Conservation (phyloP, 2,329 filamentous ascomycete genomes). For the Aspergillus sp. region DNA sequence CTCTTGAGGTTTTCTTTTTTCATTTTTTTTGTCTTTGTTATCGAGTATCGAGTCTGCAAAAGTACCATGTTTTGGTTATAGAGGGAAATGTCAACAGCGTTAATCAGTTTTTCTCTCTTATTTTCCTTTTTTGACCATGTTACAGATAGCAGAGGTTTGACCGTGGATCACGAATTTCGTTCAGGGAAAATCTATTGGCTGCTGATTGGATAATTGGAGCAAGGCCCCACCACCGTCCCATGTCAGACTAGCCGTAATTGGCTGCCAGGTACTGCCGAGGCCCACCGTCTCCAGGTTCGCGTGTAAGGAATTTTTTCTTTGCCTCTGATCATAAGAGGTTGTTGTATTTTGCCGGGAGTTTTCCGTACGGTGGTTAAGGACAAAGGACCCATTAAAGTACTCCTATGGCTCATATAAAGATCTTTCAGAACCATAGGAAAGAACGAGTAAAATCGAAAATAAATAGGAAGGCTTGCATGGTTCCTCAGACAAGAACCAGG, state of each 20-base stretch:
- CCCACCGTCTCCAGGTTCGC: constrained; percentile 17
- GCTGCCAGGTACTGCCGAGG: constrained; percentile 12
- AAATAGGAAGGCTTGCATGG: not conserved
- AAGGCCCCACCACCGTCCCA: not conserved
- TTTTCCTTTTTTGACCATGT: not conserved
- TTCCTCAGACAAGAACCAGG: constrained; percentile 7
- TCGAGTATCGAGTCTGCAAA: too few species aligned
- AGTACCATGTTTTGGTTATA: too few species aligned
- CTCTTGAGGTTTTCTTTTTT: constrained; percentile 2
- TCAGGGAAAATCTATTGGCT: not conserved
- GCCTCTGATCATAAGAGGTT: not conserved
- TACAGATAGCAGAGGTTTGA: not conserved
- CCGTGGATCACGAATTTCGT: too few species aligned
- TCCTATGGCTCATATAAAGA: not conserved
- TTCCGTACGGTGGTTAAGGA: not conserved
- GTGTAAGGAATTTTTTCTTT: constrained; percentile 11
- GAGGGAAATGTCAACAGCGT: too few species aligned
- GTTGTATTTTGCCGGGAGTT: constrained; percentile 1
- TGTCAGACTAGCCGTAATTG: constrained; percentile 10
- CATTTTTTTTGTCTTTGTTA: not conserved
- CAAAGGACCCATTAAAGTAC: too few species aligned
- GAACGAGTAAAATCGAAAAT: not conserved
- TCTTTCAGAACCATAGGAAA: constrained; percentile 3
- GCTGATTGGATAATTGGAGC: not conserved
- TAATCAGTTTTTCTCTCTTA: too few species aligned